Base-by-base conservation (phyloP, 2,329 filamentous ascomycete genomes). In the Herpotrichia juniperi region DNA sequence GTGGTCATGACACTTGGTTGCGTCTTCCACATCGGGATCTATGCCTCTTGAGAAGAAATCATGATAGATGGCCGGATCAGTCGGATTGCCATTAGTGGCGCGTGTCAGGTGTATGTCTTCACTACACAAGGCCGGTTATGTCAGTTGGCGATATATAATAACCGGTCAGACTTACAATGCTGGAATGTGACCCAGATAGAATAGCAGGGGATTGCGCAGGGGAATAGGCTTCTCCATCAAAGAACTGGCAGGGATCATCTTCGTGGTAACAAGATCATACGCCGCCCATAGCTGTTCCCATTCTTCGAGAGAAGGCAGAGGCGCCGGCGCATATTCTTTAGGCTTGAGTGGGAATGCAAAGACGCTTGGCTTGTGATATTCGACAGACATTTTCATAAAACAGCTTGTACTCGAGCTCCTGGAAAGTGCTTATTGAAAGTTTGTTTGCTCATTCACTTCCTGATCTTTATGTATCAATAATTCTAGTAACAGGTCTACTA, bases 1-100 rank as follows among this genome's bases (percentile, higher is more conserved):
- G 74, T 99, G 94, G 7, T 82, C 79, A 73, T 99, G 94, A 67
- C 93, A 97, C 42, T 88, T 78, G 65, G 91, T 87, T 0, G 94
- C 94, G 66, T 97, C 89, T 65, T 97, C 93, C 14, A 99, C 94
- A 68, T 99, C 94, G 0, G 94, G 94, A 70, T 99, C 94, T 67
- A 99, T 93, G 28, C 94, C 94, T 48, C 94, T 84, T 76, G 97
- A 93, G 61, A 99, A 99, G 50, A 97, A 96, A 28, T 80, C 73
- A 50, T 80, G 80, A 71, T 89, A 97, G 54, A 81, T 79, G 1
- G 77, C 80, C 0, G 93, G 93, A 43, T 92, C 82, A 0, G 90
- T 93, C 0, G 85, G 81, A 19, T 83, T 76, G n/a, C 80, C 76
- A 10, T 80, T 79, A 2, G 88, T 90, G 0, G 88, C 88, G 73